Evolutionary conservation across 2,329 filamentous ascomycete species (phyloP).

Genomic region (Whalleya microplaca): DNA sequence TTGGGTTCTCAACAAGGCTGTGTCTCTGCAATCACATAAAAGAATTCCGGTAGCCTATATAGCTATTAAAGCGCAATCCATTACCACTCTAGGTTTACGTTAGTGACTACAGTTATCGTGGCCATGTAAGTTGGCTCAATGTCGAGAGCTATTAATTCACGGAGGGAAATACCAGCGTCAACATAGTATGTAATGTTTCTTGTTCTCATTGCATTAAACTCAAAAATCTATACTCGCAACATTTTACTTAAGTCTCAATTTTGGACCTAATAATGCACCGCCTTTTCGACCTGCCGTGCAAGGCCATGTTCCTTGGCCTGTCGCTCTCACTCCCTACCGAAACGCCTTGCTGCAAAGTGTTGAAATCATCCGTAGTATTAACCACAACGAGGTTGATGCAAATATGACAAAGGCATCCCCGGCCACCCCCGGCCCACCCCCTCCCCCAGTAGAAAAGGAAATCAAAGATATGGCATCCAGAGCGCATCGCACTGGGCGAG

Average conservation of each 20-base stretch:
- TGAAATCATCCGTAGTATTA: neutral
- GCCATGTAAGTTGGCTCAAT: too few relatives aligned
- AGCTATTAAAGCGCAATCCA: too few relatives aligned
- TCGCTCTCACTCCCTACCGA: neutral
- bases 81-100: too few relatives aligned
- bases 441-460: neutral
- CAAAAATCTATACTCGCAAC: too few relatives aligned
- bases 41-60: too few relatives aligned
- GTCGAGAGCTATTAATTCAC: too few relatives aligned
- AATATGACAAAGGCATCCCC: neutral
- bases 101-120: too few relatives aligned
- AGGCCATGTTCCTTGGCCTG: neutral
- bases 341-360: neutral
- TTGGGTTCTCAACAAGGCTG: too few relatives aligned
- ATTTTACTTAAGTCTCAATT: neutral
- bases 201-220: too few relatives aligned
- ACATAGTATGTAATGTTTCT: too few relatives aligned
- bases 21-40: too few relatives aligned
- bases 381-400: neutral
- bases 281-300: neutral
- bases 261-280: neutral
- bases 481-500: slow-evolving; percentile 86
- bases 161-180: neutral
- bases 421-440: too few relatives aligned
- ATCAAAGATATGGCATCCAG: slow-evolving; percentile 94